These are phyloP conservation scores for Spergularia bocconei DNA, from an alignment of 148 eudicot species.

Conservation along the genomic window DNA sequence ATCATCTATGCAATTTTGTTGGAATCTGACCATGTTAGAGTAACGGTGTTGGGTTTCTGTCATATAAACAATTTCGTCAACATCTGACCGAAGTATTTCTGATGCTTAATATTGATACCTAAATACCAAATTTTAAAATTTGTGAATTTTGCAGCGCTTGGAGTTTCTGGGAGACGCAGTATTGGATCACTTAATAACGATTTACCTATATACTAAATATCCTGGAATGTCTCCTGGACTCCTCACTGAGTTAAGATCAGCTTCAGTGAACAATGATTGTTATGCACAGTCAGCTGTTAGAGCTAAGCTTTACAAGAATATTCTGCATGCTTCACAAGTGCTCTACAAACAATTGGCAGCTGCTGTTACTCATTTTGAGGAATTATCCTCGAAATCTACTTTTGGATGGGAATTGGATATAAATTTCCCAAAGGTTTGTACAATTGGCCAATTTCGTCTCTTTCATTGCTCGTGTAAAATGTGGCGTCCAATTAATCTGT, in stretches of 20 bases:
- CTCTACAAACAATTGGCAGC: slow-evolving; percentile 43
- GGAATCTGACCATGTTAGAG: too few species aligned
- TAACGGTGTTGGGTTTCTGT: too few species aligned
- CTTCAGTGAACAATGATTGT: slow-evolving; percentile 84
- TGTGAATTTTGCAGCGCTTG: slow-evolving; percentile 50
- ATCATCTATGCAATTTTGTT: too few species aligned
- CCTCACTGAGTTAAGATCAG: slow-evolving; percentile 80
- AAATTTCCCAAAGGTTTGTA: slow-evolving; percentile 66
- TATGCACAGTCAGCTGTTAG: slow-evolving; percentile 58
- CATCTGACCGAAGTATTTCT: too few species aligned
- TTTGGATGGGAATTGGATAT: slow-evolving; percentile 75
- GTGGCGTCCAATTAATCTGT: not conserved
- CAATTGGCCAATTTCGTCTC: not conserved
- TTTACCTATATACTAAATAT: slow-evolving; percentile 50
- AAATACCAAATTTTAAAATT: too few species aligned
- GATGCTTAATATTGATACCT: too few species aligned
- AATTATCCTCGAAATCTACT: slow-evolving; percentile 33
- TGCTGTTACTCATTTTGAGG: slow-evolving; percentile 34
- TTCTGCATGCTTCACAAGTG: slow-evolving; percentile 66
- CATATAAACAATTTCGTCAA: too few species aligned
- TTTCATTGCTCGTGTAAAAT: not conserved
- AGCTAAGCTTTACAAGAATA: slow-evolving; percentile 55
- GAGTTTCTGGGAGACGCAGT: slow-evolving; percentile 92
- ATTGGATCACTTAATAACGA: slow-evolving; percentile 67
- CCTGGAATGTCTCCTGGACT: slow-evolving; percentile 79